phyloP scores from a whole-genome alignment of 2,329 filamentous ascomycete species.

The Fusarium fujikuroi region DNA sequence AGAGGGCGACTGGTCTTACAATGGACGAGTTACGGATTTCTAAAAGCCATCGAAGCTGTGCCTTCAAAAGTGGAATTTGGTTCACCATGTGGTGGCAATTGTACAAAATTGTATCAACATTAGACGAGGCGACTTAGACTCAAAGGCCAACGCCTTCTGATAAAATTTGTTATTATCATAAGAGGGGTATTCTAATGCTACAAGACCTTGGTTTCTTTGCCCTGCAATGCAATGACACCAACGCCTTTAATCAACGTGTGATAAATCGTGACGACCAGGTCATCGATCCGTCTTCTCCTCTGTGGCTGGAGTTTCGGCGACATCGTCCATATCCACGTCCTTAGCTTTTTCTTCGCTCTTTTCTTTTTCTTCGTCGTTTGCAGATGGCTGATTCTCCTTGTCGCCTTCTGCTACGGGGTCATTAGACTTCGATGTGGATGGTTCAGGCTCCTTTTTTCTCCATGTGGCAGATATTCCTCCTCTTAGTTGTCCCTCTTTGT shows the following conservation, averaged over 20 bases:
- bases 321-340: constrained; percentile 50
- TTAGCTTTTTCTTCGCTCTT: constrained; percentile 28
- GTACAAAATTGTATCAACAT: constrained; percentile 34
- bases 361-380: constrained; percentile 18
- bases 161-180: constrained; percentile 36
- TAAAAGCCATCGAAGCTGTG: constrained; percentile 40
- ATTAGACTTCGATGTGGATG: constrained; percentile 43
- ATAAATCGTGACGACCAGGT: constrained; percentile 20
- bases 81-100: neutral
- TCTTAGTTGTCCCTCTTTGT: constrained; percentile 42
- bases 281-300: constrained; percentile 32
- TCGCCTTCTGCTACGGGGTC: constrained; percentile 52
- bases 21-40: constrained; percentile 95
- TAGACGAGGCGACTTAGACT: constrained; percentile 19
- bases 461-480: constrained; percentile 50
- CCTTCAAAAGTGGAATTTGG: neutral
- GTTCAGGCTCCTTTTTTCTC: constrained; percentile 47
- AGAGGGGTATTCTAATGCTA: constrained; percentile 46
- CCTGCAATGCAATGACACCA: constrained; percentile 39
- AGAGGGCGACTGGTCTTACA: constrained; percentile 86
- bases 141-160: constrained; percentile 23
- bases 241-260: constrained; percentile 36
- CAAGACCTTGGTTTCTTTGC: constrained; percentile 32
- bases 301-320: constrained; percentile 15
- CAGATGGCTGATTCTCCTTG: constrained; percentile 58